Conservation (phyloP, 352 stramenopile species). For the Globisporangium ultimum region DNA sequence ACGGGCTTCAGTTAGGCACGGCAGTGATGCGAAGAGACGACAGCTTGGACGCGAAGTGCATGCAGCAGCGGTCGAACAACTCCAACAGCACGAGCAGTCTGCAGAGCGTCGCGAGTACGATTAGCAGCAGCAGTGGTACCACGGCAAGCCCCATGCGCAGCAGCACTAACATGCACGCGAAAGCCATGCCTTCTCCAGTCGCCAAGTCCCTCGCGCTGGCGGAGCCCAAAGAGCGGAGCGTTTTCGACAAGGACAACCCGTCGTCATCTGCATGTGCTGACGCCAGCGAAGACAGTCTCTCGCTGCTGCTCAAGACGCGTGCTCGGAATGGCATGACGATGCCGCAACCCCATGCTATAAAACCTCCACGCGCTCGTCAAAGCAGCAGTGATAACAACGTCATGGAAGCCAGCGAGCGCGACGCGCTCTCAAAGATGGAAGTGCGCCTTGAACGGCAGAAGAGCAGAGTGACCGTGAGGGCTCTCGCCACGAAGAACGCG, state of each 20-base stretch:
- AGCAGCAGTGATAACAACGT: conserved; percentile 10
- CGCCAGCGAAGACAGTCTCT: conserved; percentile 27
- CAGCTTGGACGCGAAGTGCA: conserved; percentile 6
- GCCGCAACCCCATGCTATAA: background rate
- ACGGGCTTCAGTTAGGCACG: conserved; percentile 5
- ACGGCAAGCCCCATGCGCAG: background rate
- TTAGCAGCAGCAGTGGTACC: background rate
- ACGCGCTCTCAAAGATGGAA: conserved; percentile 14
- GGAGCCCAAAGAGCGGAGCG: conserved; percentile 2
- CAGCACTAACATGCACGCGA: background rate
- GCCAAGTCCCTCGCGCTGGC: background rate
- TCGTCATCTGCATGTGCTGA: background rate
- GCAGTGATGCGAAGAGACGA: conserved; percentile 8
- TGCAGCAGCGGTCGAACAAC: conserved; percentile 14
- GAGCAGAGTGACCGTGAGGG: background rate
- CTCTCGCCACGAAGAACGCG: conserved; percentile 16
- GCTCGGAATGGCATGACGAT: conserved; percentile 1
- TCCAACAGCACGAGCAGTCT: conserved; percentile 13
- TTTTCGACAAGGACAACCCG: conserved; percentile 9
- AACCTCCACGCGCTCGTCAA: background rate
- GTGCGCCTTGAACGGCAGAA: background rate
- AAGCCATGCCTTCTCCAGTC: background rate
- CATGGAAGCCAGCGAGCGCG: conserved; percentile 5
- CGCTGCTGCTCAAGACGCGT: conserved; percentile 20
- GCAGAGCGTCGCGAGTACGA: conserved; percentile 2